Percentiles rank a stretch among this genome's conserved stretches.
Evolutionary conservation across 768 basidiomycete species (phyloP).

Genomic region (Udeniomyces megalosporus): DNA sequence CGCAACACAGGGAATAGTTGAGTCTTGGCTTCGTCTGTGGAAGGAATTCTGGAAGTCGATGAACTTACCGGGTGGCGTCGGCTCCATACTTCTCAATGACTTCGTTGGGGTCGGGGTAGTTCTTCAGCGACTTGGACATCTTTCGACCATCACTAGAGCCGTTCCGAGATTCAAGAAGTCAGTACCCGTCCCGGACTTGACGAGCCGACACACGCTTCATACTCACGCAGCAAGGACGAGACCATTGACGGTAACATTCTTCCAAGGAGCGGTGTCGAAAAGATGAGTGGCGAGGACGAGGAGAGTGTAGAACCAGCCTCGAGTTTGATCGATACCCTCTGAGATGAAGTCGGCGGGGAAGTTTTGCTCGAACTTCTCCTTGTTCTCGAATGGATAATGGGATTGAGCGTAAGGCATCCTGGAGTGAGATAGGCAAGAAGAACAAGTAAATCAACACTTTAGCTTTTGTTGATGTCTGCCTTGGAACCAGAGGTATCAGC

Average conservation of each 20-base stretch:
- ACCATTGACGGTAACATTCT: constrained; percentile 90
- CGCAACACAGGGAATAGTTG: too few relatives aligned
- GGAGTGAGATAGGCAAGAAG: background rate
- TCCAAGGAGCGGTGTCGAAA: constrained; percentile 88
- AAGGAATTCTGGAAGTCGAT: background rate
- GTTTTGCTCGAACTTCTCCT: constrained; percentile 60
- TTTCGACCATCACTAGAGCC: constrained; percentile 77
- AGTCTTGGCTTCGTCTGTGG: too few relatives aligned
- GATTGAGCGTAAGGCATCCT: constrained; percentile 98
- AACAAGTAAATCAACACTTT: background rate
- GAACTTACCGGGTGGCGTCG: constrained; percentile 65
- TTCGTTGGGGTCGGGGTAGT: constrained; percentile 89
- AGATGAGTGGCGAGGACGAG: constrained; percentile 91
- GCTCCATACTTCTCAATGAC: constrained; percentile 85
- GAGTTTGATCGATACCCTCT: constrained; percentile 96
- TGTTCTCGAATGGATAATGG: constrained; percentile 84
- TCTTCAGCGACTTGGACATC: constrained; percentile 95
- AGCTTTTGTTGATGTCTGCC: too few relatives aligned
- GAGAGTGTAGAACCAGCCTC: constrained; percentile 99
- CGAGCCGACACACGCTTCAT: too few relatives aligned
- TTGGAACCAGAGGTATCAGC: too few relatives aligned
- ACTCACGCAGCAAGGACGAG: constrained; percentile 84
- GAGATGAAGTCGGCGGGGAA: constrained; percentile 96
- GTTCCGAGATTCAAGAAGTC: background rate
- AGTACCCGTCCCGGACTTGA: background rate